Evolutionary conservation across 805 yeast species (phyloP), one percentile per base, ranked within the genome.

Genomic region (Maudiozyma serrabonitensis): DNA sequence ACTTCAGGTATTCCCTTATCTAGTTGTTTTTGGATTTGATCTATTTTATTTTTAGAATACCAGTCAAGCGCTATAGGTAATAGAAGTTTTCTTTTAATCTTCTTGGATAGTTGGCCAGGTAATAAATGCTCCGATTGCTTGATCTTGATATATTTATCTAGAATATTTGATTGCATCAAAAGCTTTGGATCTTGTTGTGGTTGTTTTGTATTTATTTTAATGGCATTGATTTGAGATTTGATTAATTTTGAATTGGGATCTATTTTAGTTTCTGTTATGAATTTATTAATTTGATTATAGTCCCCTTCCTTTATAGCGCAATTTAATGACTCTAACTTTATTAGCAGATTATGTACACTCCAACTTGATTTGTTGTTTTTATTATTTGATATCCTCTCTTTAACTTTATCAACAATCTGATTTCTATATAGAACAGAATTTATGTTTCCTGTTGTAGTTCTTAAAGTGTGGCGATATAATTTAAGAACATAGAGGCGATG

Each of bases 1-100:
- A 56, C 55, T 32, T 48, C 47, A 0, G 67, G 68, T 2, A 66
- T 58, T 1, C 68, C 68, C 26, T 51, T 58, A 7, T 54, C 46
- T 19, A 64, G 47, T 50, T 56, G 56, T 25, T 49, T 43, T 18
- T 56, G 54, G 4, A 63, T 45, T 18, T 52, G 39, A 25, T 53
- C 48, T 26, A 66, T 43, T 41, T 49, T 56, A 23, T 35, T 15
- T 19, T 50, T 42, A 18, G 58, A 55, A 41, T 52, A 39, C 34
- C 58, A 58, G 40, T 64, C 65, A 23, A 59, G 23, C 26, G 68
- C 69, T 25, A 61, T 28, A 0, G 68, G 69, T 35, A 59, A 39
- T 8, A 66, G 40, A 16, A 60, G 46, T 9, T 53, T 48, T 6
- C 25, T 13, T 47, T 55, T 55, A 46, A 56, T 55, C 13, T 53